Evolutionary conservation across 2,329 filamentous ascomycete genomes (phyloP), one percentile per base, ranked within the genome.

Genomic region (Sporothrix curviconia): DNA sequence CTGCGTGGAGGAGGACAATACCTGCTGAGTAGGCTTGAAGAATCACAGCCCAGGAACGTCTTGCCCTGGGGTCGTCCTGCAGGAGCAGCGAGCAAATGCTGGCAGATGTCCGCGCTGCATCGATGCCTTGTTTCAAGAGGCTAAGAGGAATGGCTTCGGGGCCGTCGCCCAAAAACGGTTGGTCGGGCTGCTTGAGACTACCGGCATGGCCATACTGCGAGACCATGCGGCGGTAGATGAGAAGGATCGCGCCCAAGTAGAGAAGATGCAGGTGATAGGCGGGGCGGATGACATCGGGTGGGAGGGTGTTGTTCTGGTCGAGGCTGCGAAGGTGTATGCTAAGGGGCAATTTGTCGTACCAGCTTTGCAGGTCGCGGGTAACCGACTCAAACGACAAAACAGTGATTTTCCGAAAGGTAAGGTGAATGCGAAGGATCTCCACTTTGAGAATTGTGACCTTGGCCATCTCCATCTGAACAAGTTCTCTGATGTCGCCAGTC

Each of bases 261-360:
- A 71, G 62, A 0, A 71, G 63, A 39, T 71, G 68, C 1, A 69
- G 60, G 50, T 70, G 64, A 51, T 63, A 68, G 9, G 67, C 62
- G 3, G 67, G 64, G 9, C 64, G 62, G 1, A 63, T 59, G 3
- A 59, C 42, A 0, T 64, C 47, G 3, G 56, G 60, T 7, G 67
- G 19, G 39, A 62, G 24, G 1, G 39, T 2, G 1, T 30, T 15
- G 55, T 17, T 39, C 4, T 25, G 46, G 5, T 55, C 12, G 22
- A 50, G 25, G 25, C 19, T 39, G 19, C 62, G 62, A 12, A 70
- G 57, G 3, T 62, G 62, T 30, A 70, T 62, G 6, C 59, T 30
- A 2, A 34, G 34, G 0, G 69, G 68, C 6, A 71, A 62, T 8
- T 60, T 59, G 7, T 51, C 56, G 24, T 69, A 64, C 69, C 69